phyloP scores from a whole-genome alignment of 1,139 yeast genomes.

The Wickerhamiella pararugosa region DNA sequence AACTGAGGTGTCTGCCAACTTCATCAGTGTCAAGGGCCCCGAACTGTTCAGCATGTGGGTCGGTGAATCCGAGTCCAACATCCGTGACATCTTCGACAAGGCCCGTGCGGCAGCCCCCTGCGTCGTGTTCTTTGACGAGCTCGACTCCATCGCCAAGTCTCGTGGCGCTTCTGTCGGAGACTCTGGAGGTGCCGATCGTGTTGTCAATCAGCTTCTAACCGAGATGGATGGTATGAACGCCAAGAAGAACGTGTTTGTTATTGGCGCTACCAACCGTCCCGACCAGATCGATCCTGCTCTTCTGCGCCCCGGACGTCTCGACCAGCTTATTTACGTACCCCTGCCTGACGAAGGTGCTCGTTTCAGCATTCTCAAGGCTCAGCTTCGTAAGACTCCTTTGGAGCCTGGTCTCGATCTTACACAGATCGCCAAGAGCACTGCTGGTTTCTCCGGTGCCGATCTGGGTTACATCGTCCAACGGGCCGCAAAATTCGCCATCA shows the following conservation, averaged over 20 bases:
- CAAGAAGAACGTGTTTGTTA: constrained; percentile 93
- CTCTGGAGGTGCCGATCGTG: constrained; percentile 98
- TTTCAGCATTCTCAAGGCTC: constrained; percentile 84
- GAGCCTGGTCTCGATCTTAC: constrained; percentile 88
- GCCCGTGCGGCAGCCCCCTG: constrained; percentile 99
- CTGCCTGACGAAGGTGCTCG: constrained; percentile 93
- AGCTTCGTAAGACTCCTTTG: constrained; percentile 94
- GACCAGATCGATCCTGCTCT: constrained; percentile 98
- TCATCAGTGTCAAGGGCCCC: constrained; percentile 94
- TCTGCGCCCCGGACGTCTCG: constrained; percentile 97
- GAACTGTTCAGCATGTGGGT: constrained; percentile 97
- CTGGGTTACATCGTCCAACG: constrained; percentile 94
- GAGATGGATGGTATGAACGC: constrained; percentile 99
- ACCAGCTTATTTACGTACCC: constrained; percentile 95
- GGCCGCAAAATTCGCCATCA: constrained; percentile 96
- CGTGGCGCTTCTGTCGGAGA: constrained; percentile 91
- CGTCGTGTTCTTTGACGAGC: constrained; percentile 91
- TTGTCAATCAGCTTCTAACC: constrained; percentile 91
- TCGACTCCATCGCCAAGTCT: constrained; percentile 94
- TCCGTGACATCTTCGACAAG: constrained; percentile 93
- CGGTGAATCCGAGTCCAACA: constrained; percentile 96
- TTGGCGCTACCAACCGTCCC: constrained; percentile 98
- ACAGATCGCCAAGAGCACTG: constrained; percentile 83
- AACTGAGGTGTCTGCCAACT: constrained; percentile 92
- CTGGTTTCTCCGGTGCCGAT: constrained; percentile 99